These are phyloP conservation scores for Sclerotinia borealis DNA, from an alignment of 2,329 filamentous ascomycete species.

Conservation along the genomic window DNA sequence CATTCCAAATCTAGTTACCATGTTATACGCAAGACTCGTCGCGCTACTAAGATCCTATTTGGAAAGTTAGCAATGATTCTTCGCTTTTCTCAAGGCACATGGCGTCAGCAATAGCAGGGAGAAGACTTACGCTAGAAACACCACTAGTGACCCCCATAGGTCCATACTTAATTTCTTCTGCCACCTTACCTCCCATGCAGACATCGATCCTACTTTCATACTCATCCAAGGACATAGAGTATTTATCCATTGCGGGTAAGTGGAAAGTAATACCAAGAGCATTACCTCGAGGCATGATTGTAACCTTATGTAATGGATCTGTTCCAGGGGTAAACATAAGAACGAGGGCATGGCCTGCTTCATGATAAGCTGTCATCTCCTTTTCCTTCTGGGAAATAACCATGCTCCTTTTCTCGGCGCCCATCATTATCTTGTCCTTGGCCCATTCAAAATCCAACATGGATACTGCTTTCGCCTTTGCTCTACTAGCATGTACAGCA, in stretches of 20 bases:
- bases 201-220: constrained; percentile 76
- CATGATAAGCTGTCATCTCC: constrained; percentile 90
- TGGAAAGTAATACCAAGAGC: constrained; percentile 82
- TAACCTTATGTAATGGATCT: constrained; percentile 89
- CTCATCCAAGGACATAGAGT: constrained; percentile 80
- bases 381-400: constrained; percentile 92
- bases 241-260: constrained; percentile 87
- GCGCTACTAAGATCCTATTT: constrained; percentile 73
- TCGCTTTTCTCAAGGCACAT: neutral
- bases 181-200: constrained; percentile 78
- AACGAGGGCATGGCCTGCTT: constrained; percentile 91
- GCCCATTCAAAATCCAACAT: constrained; percentile 91
- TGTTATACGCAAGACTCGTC: constrained; percentile 74
- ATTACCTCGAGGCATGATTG: constrained; percentile 85
- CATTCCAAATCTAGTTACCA: constrained; percentile 89
- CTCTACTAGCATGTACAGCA: constrained; percentile 86
- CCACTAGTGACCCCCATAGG: constrained; percentile 88
- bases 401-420: constrained; percentile 82
- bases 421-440: constrained; percentile 97
- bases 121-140: constrained; percentile 61
- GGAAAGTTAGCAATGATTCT: constrained; percentile 29
- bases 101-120: neutral
- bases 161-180: constrained; percentile 87
- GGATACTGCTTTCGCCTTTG: constrained; percentile 68
- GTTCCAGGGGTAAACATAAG: constrained; percentile 71